Conservation (phyloP, 1,284 basidiomycete species). For the Ceratobasidium sp. region DNA sequence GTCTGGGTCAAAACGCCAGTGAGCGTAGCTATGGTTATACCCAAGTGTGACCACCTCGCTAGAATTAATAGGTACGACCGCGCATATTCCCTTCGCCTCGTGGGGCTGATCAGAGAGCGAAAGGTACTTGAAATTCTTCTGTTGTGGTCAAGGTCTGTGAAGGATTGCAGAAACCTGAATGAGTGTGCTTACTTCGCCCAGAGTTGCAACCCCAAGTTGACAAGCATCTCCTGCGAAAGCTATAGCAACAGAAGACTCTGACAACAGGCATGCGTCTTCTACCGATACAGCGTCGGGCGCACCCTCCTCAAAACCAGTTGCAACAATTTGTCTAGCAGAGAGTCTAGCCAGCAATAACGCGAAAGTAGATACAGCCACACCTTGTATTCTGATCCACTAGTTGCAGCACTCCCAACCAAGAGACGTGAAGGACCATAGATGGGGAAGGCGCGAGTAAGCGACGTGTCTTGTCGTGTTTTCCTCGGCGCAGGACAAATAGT, state of each 20-base stretch:
- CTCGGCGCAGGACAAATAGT: conserved; percentile 6
- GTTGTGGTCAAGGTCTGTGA: neutral
- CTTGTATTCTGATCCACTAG: conserved; percentile 18
- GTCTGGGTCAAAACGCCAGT: conserved; percentile 23
- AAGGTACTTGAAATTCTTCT: conserved; percentile 15
- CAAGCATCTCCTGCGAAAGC: conserved; percentile 6
- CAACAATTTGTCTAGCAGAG: conserved; percentile 29
- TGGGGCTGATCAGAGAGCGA: conserved; percentile 14
- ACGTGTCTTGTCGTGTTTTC: conserved; percentile 42
- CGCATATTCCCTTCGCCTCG: conserved; percentile 28
- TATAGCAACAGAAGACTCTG: conserved; percentile 25
- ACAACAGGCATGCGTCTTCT: conserved; percentile 36
- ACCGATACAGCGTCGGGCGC: conserved; percentile 23
- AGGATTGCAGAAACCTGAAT: neutral
- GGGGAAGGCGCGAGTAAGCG: conserved; percentile 13
- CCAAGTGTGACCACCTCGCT: conserved; percentile 23
- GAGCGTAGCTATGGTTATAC: conserved; percentile 22
- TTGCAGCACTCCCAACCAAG: conserved; percentile 38
- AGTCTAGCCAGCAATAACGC: neutral
- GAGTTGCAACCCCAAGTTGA: conserved; percentile 30
- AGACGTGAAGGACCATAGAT: conserved; percentile 25
- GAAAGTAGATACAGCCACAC: neutral
- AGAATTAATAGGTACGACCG: neutral
- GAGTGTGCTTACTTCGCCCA: conserved; percentile 2
- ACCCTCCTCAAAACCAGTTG: conserved; percentile 20